phyloP scores from a whole-genome alignment of 2,329 filamentous ascomycete genomes.

The Paecilomyces formosus region DNA sequence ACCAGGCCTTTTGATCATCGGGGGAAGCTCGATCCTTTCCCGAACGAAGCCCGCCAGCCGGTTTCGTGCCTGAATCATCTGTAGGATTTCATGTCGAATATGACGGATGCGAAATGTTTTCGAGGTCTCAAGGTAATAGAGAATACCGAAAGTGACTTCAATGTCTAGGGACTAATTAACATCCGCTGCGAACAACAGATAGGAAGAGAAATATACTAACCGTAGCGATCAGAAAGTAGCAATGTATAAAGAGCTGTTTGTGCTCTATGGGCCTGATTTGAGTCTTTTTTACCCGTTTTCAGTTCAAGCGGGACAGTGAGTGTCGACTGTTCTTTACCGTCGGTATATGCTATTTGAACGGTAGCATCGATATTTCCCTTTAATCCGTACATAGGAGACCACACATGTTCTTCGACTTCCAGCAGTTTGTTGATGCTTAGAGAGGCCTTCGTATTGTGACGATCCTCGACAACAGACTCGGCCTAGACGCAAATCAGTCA shows the following conservation, averaged over 20 bases:
- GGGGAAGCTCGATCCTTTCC: constrained; percentile 72
- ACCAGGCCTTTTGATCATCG: constrained; percentile 75
- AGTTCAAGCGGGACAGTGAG: constrained; percentile 90
- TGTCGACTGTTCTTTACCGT: constrained; percentile 57
- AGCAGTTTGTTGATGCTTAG: constrained; percentile 90
- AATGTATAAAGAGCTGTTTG: constrained; percentile 94
- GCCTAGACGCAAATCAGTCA: constrained; percentile 37
- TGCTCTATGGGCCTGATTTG: constrained; percentile 74
- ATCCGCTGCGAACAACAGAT: constrained; percentile 7
- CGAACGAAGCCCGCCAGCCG: constrained; percentile 78
- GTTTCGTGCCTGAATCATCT: constrained; percentile 96
- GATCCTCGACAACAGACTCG: constrained; percentile 69
- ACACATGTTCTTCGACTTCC: constrained; percentile 95
- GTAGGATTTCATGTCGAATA: constrained; percentile 77
- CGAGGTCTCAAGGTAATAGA: constrained; percentile 93
- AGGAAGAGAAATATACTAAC: constrained; percentile 26
- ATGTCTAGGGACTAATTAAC: constrained; percentile 54
- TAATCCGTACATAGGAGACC: constrained; percentile 94
- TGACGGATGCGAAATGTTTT: constrained; percentile 79
- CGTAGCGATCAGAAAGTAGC: constrained; percentile 84
- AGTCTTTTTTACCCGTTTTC: constrained; percentile 79
- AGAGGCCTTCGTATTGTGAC: constrained; percentile 65
- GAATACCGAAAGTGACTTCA: constrained; percentile 77
- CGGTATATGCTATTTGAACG: constrained; percentile 75
- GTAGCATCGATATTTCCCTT: constrained; percentile 98